Base-by-base conservation (phyloP, 2,329 filamentous ascomycete genomes). In the Coniochaeta sp. region DNA sequence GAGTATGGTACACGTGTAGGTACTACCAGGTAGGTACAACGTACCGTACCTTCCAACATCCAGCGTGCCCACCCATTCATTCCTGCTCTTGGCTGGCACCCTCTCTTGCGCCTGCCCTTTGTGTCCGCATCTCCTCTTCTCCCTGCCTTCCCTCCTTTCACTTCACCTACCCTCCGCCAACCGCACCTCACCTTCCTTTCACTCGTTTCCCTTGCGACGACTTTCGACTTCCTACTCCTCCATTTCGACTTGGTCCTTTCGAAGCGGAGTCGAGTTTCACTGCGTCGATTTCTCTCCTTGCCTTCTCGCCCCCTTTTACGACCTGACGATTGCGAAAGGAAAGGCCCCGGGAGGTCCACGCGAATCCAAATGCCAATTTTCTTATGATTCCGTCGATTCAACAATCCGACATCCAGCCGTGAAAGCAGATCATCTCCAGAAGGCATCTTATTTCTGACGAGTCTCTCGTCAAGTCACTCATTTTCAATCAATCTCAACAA, bases 391-490 rank as follows among this genome's bases (percentile, higher is more conserved):
- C 63, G 61, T 63, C 62, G 62, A 65, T 63, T 63, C 64, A 64
- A 66, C 55, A 50, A 61, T 44, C 55, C 63, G 60, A 64, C 60
- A 58, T 63, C 62, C 66, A 62, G 63, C 60, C 65, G 63, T 68
- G 64, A 70, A 66, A 64, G 64, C 66, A 62, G 57, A 57, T 61
- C 65, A 61, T 62, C 59, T 31, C 47, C 14, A 52, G 62, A 63
- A 56, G 62, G 57, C 61, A 60, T 59, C 59, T 63, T 31, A 31
- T 52, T 64, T 70, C 71, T 67, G 76, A 77, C 77, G 75, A 76
- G 19, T 67, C 72, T 74, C 70, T 76, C 76, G 76, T 78, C 77
- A 70, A 75, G 74, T 75, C 77, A 69, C 77, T 79, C 77, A 57
- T 58, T 58, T 58, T n/a, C 28, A 31, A n/a, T 68, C 64, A 63